phyloP scores from a whole-genome alignment of 345 rosid genomes.

The Clausena lansium region DNA sequence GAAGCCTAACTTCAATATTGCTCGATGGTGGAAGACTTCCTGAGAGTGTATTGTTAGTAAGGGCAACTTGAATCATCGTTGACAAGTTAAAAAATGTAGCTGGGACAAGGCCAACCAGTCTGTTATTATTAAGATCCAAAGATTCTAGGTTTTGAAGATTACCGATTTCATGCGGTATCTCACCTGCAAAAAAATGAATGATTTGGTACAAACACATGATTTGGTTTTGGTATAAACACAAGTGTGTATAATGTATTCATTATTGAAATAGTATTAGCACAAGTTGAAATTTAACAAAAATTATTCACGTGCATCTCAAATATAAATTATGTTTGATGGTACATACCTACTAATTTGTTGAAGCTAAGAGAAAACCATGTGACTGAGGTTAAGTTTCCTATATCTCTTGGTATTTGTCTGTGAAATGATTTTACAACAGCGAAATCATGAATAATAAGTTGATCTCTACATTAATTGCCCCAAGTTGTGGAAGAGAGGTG shows the following conservation, averaged over 20 bases:
- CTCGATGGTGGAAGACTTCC: too few relatives aligned
- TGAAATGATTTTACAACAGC: conserved; percentile 1
- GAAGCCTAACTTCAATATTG: too few relatives aligned
- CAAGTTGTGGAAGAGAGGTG: background rate
- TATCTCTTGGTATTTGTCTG: conserved; percentile 17
- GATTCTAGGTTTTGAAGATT: background rate
- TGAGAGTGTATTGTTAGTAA: too few relatives aligned
- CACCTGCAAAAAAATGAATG: background rate
- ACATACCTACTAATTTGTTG: conserved; percentile 7
- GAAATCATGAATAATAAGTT: background rate
- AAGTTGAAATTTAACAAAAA: too few relatives aligned
- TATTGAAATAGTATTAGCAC: too few relatives aligned
- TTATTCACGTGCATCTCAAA: too few relatives aligned
- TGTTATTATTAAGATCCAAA: background rate
- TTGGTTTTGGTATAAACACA: background rate
- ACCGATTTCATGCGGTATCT: background rate
- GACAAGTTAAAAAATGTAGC: conserved; percentile 10
- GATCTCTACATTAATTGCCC: background rate
- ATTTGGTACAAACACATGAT: too few relatives aligned
- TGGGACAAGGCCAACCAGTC: background rate
- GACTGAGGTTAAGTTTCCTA: conserved; percentile 13
- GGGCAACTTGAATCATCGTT: too few relatives aligned
- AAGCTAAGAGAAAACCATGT: background rate
- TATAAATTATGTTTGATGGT: background rate
- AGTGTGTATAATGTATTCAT: too few relatives aligned